Percentiles rank a stretch among this genome's conserved stretches.
Conservation (phyloP, 129 eudicot species). For the Pulicaria dysenterica region DNA sequence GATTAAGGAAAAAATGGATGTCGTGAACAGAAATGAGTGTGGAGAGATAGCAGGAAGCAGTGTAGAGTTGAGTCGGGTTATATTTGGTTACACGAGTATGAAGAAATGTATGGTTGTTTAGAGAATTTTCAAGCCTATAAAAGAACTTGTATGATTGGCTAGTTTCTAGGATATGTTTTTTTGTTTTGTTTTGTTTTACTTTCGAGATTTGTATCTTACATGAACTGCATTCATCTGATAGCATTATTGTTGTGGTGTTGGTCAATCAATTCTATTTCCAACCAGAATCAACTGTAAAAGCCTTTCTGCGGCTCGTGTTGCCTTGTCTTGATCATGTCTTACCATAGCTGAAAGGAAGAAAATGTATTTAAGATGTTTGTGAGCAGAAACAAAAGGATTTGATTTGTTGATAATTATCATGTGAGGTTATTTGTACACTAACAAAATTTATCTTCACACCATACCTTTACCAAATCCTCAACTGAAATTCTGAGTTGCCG, state of each 20-base stretch:
- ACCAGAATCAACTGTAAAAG: neutral
- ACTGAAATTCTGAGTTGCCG: no score
- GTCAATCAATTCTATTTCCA: constrained; percentile 3
- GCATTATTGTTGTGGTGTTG: constrained; percentile 16
- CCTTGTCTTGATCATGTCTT: no score
- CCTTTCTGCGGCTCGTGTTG: no score
- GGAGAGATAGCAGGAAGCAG: constrained; percentile 27
- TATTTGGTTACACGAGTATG: constrained; percentile 13
- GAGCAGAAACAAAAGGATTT: no score
- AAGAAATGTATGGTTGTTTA: constrained; percentile 19
- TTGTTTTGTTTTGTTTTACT: constrained; percentile 6
- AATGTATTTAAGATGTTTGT: no score
- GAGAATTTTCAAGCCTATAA: constrained; percentile 26
- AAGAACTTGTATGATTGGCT: constrained; percentile 24
- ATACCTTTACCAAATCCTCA: no score
- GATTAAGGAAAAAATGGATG: constrained; percentile 45
- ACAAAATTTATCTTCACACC: no score
- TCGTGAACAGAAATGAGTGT: constrained; percentile 16
- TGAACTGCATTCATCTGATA: constrained; percentile 28
- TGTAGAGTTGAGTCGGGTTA: constrained; percentile 38
- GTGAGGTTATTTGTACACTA: no score
- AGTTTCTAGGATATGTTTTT: constrained; percentile 16
- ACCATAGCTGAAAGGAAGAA: no score
- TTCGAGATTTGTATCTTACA: constrained; percentile 28
- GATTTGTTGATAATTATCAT: no score